Base-by-base conservation (phyloP, 139 green algal species). In the Chlamydomonas incerta region DNA sequence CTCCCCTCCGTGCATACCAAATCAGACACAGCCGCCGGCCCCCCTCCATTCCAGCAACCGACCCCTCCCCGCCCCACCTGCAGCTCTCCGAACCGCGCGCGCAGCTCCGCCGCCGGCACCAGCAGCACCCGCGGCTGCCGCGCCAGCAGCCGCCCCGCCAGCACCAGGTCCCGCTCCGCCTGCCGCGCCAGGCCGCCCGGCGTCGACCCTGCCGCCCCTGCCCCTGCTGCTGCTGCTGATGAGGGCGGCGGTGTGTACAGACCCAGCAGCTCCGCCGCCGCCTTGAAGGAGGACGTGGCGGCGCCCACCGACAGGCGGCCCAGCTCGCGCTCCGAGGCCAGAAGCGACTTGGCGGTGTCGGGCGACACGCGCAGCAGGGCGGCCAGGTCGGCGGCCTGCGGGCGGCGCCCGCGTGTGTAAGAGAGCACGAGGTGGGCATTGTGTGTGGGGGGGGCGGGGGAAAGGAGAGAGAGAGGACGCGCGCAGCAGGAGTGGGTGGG, bases 61-160 rank as follows among this genome's bases (percentile, higher is more conserved):
- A 10, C 66, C 66, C 28, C 28, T 5, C 66, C 5, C n/a, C 66
- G 15, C 3, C 60, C 18, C 41, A 57, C 77, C 77, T 84, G 77
- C 63, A 84, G 46, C 77, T 84, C 77, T 3, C 31, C 46, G 31
- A 84, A 84, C 14, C 65, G 63, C 3, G 67, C 77, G 52, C n/a
- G 46, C 58, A 84, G 63, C 77, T 84, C 77, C 29, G n/a, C n/a
- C 29, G 28, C n/a, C 63, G 77, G 23, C 68, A 84, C 63, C 62
- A 66, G 29, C 62, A 84, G 77, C 47, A 84, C 46, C 46, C 65
- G 41, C 6, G 76, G 76, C 35, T 72, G 76, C 37, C 62, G 62
- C 34, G 31, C 35, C 26, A 62, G 9, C 35, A 83, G 6, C 35
- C 28, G 14, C 5, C 60, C 62, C 37, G 41, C 60, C 37, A 52